These are phyloP conservation scores for Paraphoma chrysanthemicola DNA, from an alignment of 2,329 filamentous ascomycete genomes.

Conservation along the genomic window DNA sequence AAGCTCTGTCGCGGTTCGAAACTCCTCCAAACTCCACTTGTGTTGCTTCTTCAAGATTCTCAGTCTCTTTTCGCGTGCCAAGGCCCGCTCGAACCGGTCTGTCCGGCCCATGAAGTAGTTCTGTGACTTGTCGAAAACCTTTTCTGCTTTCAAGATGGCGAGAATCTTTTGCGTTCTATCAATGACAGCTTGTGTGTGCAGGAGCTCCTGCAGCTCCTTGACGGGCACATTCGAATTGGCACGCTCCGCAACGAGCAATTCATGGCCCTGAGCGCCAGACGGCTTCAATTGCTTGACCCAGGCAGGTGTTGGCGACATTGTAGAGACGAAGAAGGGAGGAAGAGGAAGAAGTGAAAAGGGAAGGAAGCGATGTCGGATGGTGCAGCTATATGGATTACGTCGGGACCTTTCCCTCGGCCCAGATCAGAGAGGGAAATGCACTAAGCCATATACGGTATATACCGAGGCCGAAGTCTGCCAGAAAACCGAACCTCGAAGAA, in stretches of 20 bases:
- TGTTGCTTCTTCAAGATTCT: conserved; percentile 71
- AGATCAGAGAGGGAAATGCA: no score
- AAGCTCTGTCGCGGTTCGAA: conserved; percentile 69
- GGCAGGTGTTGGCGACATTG: conserved; percentile 57
- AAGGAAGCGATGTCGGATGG: conserved; percentile 1
- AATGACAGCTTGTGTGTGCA: conserved; percentile 72
- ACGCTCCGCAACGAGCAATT: conserved; percentile 73
- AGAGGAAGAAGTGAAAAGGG: conserved; percentile 7
- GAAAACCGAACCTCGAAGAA: no score
- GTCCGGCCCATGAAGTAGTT: conserved; percentile 77
- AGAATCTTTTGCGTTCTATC: conserved; percentile 67
- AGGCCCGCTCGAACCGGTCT: conserved; percentile 71
- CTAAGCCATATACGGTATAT: no score
- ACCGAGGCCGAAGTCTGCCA: no score
- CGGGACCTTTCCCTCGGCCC: no score
- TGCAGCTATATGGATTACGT: background rate
- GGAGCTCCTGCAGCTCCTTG: conserved; percentile 70
- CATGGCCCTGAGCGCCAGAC: conserved; percentile 70
- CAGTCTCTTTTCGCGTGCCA: conserved; percentile 74
- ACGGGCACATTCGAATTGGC: conserved; percentile 71
- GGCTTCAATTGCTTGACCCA: conserved; percentile 74
- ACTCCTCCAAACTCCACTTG: conserved; percentile 72
- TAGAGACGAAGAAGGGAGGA: background rate
- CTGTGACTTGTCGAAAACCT: conserved; percentile 78
- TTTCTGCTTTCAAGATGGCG: conserved; percentile 69